Conservation (phyloP, 495 filamentous ascomycete genomes). For the Chaetomium fimeti region DNA sequence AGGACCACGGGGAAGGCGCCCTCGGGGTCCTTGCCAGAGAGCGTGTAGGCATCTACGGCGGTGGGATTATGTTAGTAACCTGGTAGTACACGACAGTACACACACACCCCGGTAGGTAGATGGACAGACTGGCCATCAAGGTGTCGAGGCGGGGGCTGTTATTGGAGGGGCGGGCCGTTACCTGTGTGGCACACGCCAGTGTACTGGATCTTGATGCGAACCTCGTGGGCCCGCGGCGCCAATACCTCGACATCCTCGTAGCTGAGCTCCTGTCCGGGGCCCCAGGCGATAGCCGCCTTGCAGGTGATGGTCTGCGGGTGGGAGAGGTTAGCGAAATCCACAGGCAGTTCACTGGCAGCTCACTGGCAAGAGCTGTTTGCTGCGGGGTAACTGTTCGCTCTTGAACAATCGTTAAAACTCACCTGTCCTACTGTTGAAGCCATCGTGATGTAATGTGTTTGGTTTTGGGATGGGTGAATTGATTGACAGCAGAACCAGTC, state of each 20-base stretch:
- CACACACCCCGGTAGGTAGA: neutral
- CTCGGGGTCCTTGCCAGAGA: conserved; percentile 97
- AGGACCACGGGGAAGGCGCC: conserved; percentile 96
- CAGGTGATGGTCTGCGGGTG: conserved; percentile 49
- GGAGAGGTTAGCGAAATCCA: neutral
- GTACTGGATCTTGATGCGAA: conserved; percentile 93
- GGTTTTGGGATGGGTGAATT: neutral
- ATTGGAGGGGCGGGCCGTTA: conserved; percentile 39
- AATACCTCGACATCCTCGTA: conserved; percentile 90
- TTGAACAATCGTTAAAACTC: conserved; percentile 5
- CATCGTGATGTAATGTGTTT: conserved; percentile 39
- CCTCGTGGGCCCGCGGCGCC: conserved; percentile 90
- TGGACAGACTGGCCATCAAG: conserved; percentile 17
- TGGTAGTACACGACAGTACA: too few species aligned
- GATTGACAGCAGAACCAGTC: neutral
- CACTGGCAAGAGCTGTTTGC: neutral
- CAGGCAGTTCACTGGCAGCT: neutral
- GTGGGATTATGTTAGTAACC: too few species aligned
- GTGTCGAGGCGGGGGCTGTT: neutral
- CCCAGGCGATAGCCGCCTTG: conserved; percentile 96
- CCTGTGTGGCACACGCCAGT: conserved; percentile 98
- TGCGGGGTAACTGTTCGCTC: conserved; percentile 15
- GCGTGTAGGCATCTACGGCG: conserved; percentile 83
- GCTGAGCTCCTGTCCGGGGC: conserved; percentile 80
- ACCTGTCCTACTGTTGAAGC: conserved; percentile 52